phyloP scores from a whole-genome alignment of 257 asterid species.

The Apocynum venetum region DNA sequence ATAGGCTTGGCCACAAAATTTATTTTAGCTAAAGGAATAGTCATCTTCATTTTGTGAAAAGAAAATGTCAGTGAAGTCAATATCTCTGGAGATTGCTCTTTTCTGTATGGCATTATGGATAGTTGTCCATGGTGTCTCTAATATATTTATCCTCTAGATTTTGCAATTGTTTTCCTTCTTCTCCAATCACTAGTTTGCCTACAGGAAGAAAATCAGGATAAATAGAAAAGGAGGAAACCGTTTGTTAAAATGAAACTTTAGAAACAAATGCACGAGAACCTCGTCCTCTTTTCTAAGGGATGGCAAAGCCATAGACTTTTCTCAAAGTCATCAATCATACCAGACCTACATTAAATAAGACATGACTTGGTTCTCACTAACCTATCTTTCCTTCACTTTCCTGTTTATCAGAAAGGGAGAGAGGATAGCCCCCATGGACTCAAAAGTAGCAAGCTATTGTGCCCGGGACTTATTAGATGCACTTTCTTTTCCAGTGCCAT shows the following conservation, averaged over 20 bases:
- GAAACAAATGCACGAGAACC: no score
- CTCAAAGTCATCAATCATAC: no score
- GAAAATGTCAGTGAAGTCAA: neutral
- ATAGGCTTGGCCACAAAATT: conserved; percentile 18
- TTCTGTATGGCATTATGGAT: neutral
- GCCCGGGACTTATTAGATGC: neutral
- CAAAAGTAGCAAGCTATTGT: neutral
- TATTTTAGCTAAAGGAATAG: neutral
- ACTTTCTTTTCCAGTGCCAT: neutral
- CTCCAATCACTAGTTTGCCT: neutral
- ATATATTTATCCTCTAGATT: neutral
- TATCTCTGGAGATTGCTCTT: neutral
- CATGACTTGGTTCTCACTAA: no score
- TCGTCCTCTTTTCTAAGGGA: no score
- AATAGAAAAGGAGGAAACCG: no score
- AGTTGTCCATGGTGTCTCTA: neutral
- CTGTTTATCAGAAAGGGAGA: neutral
- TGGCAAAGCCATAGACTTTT: no score
- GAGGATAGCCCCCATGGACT: neutral
- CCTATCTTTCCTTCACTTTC: no score
- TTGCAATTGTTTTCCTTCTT: neutral
- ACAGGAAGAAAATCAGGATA: neutral
- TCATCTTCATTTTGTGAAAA: neutral
- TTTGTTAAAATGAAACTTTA: no score
- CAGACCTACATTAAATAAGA: no score